Conservation (phyloP, 176 grass and related monocot species). For the Carex myosuroides region DNA sequence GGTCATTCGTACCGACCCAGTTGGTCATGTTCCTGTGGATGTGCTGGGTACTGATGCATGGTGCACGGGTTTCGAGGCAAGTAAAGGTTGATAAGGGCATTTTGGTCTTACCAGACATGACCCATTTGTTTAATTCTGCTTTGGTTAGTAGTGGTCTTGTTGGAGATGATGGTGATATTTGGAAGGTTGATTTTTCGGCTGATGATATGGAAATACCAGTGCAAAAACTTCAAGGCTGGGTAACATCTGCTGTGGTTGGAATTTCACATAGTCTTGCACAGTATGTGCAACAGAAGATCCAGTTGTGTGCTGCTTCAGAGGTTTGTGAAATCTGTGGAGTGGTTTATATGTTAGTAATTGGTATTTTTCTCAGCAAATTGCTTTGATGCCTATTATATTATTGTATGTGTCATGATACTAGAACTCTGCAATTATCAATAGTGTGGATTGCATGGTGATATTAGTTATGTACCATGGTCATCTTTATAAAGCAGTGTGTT, state of each 20-base stretch:
- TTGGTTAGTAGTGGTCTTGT: slow-evolving; percentile 49
- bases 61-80: slow-evolving; percentile 7
- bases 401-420: neutral
- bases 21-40: slow-evolving; percentile 56
- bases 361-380: neutral
- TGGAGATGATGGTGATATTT: slow-evolving; percentile 39
- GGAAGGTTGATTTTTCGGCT: slow-evolving; percentile 43
- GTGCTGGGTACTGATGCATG: slow-evolving; percentile 74
- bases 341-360: neutral
- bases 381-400: neutral
- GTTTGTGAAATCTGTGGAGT: slow-evolving; percentile 26
- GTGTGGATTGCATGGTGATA: neutral
- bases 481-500: neutral
- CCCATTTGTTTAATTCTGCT: slow-evolving; percentile 48
- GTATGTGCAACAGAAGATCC: slow-evolving; percentile 59
- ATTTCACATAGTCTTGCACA: slow-evolving; percentile 44
- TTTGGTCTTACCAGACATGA: slow-evolving; percentile 49
- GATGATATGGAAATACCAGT: slow-evolving; percentile 44
- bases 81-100: slow-evolving; percentile 25
- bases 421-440: neutral
- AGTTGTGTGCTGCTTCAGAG: slow-evolving; percentile 35
- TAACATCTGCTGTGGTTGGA: slow-evolving; percentile 39
- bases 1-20: slow-evolving; percentile 42
- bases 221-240: slow-evolving; percentile 66
- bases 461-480: neutral